Percentiles rank a stretch among this genome's conserved stretches.
These are phyloP conservation scores for Monosporascus ibericus DNA, from an alignment of 2,329 filamentous ascomycete genomes.

Conservation along the genomic window DNA sequence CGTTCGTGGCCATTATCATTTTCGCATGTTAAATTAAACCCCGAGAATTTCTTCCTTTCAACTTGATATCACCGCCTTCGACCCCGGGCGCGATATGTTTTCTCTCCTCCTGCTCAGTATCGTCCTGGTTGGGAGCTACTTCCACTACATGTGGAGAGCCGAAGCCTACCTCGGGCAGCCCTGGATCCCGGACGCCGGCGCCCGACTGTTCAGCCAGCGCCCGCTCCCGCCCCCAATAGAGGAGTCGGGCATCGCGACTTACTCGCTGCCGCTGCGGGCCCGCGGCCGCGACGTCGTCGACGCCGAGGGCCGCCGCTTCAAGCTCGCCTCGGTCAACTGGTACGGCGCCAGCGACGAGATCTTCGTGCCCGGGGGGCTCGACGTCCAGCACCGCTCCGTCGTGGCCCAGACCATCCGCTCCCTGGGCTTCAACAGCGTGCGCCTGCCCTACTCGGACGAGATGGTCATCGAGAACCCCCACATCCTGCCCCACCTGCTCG, in stretches of 20 bases:
- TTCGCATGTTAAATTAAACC: conserved; percentile 29
- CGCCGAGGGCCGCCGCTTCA: conserved; percentile 48
- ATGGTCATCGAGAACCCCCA: conserved; percentile 55
- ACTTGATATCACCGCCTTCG: too few relatives aligned
- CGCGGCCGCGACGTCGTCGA: conserved; percentile 57
- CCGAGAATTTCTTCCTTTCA: too few relatives aligned
- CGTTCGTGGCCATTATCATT: too few relatives aligned
- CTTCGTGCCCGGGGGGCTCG: conserved; percentile 58
- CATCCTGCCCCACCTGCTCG: conserved; percentile 43
- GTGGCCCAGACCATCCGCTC: conserved; percentile 55
- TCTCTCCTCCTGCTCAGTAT: conserved; percentile 30
- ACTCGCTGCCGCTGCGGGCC: conserved; percentile 52
- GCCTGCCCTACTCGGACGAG: conserved; percentile 64
- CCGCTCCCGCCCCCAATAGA: conserved; percentile 39
- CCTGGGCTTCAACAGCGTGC: conserved; percentile 65
- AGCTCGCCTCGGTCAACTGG: conserved; percentile 63
- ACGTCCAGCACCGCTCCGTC: conserved; percentile 53
- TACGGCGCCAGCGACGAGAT: conserved; percentile 64
- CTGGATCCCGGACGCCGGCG: conserved; percentile 45
- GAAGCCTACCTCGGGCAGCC: conserved; percentile 37
- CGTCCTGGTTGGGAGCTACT: conserved; percentile 31
- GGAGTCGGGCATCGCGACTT: conserved; percentile 38
- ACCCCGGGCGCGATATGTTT: conserved; percentile 16
- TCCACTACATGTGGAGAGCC: conserved; percentile 38
- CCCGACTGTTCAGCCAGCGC: conserved; percentile 41